Base-by-base conservation (phyloP, 371 early-diverging fungal genomes). In the Mucor piriformis region DNA sequence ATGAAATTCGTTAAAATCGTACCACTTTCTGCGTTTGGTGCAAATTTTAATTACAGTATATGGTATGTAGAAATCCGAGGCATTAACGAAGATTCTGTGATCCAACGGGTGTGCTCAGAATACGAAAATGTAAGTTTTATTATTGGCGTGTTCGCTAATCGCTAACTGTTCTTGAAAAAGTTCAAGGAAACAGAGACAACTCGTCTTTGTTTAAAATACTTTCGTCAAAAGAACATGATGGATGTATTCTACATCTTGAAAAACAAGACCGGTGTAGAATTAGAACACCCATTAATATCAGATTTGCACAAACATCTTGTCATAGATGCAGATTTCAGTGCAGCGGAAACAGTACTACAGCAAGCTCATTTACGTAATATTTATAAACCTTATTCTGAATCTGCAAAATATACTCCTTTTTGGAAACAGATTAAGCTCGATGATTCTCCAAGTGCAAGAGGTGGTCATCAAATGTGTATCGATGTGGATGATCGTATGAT, bases 391-490 rank as follows among this genome's bases (percentile, higher is more conserved):
- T 92, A 90, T 66, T 84, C 89, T n/a, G 64, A 69, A 7, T 67
- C 72, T 15, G 81, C 82, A 40, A 67, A 80, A 25, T 95, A 95
- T 67, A 84, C 76, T 16, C 86, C 93, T 2, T 54, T 67, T 3
- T 96, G 97, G 97, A 77, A 69, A 46, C 70, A 72, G 2, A 79
- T 93, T 63, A 63, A 69, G 75, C 66, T 70, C 44, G 76, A 74
- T 0, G 64, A 75, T 15, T 61, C 72, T 16, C 89, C 88, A 12
- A 70, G 78, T 49, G 74, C 77, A 16, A 82, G 99, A 50, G 98
- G 98, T 25, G 99, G 98, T 4, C 99, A 99, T 76, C 98, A 97
- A 69, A 94, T 97, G 96, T 93, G 93, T 65, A 83, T 95, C 21
- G 96, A 97, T 63, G 74, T 77, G 8, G 81, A 87, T 43, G 69